Base-by-base conservation (phyloP, 2,329 filamentous ascomycete genomes). In the Cercospora beticola region DNA sequence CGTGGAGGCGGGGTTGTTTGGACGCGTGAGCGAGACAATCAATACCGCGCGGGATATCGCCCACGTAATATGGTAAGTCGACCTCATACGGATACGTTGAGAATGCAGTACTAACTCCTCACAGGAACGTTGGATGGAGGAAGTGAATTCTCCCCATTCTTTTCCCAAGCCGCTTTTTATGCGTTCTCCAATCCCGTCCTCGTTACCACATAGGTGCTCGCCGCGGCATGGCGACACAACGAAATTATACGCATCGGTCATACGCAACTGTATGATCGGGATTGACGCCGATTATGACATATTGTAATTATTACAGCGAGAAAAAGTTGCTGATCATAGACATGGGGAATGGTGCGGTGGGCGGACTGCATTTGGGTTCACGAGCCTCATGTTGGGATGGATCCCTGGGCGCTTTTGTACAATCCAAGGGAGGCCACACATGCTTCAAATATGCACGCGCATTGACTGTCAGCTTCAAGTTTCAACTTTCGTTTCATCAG, bases 21-120 rank as follows among this genome's bases (percentile, higher is more conserved):
- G 92, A 69, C 89, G 90, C 75, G 89, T 96, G 61, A 88, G 94
- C 78, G 92, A 96, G 81, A 94, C 92, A 5, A 85, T 89, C 69
- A 89, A 89, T 75, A 89, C 87, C 1, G 87, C 87, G 43, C 82
- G 83, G 67, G 87, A 89, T 73, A 89, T 89, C 71, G 87, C 86
- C 6, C 86, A 89, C 77, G 87, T 89, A 7, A 88, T 89, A 68
- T 89, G 87, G 87, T 72, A 60, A 14, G 68, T 67, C 46, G 18
- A 46, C 16, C 18, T 30, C 26, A n/a, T 3, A 30, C 2, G 5
- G 54, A 30, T n/a, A 8, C 28, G 12, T 58, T 0, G 54, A 18
- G 12, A 52, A 26, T 2, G 9, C n/a, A 28, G 28, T 62, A 40
- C 70, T 72, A 61, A 72, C 56, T 26, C 8, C 3, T 26, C 28